phyloP scores from a whole-genome alignment of 805 yeast genomes.

The Wickerhamiella spandovensis region DNA sequence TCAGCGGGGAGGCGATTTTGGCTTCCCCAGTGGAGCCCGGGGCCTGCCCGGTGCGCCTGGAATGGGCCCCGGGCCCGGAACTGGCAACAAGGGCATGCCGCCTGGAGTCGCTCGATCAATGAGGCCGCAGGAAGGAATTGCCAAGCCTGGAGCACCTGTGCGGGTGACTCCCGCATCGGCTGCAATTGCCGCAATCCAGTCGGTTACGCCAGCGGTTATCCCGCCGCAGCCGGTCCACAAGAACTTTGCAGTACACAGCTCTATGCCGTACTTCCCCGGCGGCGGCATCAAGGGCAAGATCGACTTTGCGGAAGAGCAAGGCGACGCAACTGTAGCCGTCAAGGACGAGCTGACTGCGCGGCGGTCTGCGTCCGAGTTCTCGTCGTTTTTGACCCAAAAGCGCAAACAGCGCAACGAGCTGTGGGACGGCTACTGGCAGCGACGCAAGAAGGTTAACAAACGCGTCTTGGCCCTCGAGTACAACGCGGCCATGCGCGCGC shows the following conservation, averaged over 20 bases:
- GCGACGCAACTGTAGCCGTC: conserved; percentile 9
- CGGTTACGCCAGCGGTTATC: conserved; percentile 12
- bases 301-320: conserved; percentile 4
- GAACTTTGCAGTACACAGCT: conserved; percentile 12
- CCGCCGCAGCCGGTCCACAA: conserved; percentile 11
- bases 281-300: conserved; percentile 17
- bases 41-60: too few relatives aligned
- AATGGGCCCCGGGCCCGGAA: too few relatives aligned
- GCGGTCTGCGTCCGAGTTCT: conserved; percentile 15
- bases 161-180: conserved; percentile 5
- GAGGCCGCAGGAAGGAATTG: neutral
- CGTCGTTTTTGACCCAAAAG: conserved; percentile 17
- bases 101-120: neutral
- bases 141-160: neutral
- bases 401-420: conserved; percentile 20
- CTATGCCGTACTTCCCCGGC: conserved; percentile 16
- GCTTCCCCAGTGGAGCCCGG: too few relatives aligned
- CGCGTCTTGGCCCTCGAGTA: conserved; percentile 13
- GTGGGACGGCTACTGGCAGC: conserved; percentile 26
- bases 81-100: neutral
- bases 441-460: conserved; percentile 12
- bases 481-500: conserved; percentile 16
- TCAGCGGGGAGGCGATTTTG: too few relatives aligned
- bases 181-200: conserved; percentile 16
- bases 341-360: conserved; percentile 18